Conservation (phyloP, 495 filamentous ascomycete species). For the Evernia prunastri region DNA sequence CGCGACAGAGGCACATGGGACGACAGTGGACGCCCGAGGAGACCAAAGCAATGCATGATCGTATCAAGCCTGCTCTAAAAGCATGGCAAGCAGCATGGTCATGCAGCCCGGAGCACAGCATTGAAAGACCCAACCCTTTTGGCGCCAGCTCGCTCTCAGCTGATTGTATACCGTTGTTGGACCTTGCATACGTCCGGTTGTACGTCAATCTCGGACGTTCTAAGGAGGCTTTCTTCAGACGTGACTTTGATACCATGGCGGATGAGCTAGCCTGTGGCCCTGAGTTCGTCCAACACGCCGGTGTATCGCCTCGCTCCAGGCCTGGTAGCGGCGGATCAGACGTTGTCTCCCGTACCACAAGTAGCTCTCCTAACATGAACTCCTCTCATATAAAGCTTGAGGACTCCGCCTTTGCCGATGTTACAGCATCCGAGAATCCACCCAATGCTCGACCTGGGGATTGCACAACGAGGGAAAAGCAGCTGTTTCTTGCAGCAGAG, state of each 20-base stretch:
- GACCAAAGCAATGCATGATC: conserved; percentile 91
- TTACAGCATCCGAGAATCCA: conserved; percentile 21
- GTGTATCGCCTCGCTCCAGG: conserved; percentile 48
- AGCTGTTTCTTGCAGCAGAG: conserved; percentile 87
- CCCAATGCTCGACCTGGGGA: conserved; percentile 38
- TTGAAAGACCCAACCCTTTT: conserved; percentile 83
- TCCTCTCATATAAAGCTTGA: conserved; percentile 35
- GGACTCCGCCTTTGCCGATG: background rate
- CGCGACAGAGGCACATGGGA: conserved; percentile 81
- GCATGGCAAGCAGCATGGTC: conserved; percentile 96
- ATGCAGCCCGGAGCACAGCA: conserved; percentile 75
- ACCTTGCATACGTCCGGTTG: conserved; percentile 87
- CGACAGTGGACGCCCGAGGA: conserved; percentile 87
- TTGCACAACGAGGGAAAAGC: conserved; percentile 67
- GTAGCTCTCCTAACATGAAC: conserved; percentile 4
- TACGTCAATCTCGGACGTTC: conserved; percentile 88
- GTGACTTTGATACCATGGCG: conserved; percentile 89
- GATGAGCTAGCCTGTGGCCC: conserved; percentile 78
- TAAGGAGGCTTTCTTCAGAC: conserved; percentile 91
- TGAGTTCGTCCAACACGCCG: conserved; percentile 69
- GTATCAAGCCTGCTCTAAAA: conserved; percentile 88
- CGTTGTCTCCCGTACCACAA: conserved; percentile 3
- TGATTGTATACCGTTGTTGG: conserved; percentile 89
- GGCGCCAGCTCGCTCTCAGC: conserved; percentile 85
- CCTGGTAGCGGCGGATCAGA: conserved; percentile 3